Evolutionary conservation across 1,284 basidiomycete genomes (phyloP), one percentile per base, ranked within the genome.

Genomic region (Cronartium quercuum): DNA sequence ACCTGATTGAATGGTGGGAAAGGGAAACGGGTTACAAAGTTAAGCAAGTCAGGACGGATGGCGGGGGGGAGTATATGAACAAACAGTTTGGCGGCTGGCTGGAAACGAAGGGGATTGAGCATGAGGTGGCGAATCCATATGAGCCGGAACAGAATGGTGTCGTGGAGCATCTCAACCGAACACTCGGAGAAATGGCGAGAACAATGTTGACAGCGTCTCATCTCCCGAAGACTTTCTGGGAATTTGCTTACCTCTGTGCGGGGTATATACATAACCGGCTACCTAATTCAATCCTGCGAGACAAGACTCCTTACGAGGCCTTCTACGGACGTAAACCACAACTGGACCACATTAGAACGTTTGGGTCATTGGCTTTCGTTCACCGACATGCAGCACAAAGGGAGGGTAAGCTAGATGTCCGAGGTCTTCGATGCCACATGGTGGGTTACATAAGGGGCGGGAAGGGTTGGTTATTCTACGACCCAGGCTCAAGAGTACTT

Each of bases 81-180:
- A 47, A 21, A 0, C 13, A 21, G 10, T 51, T 63, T 34, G 9
- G n/a, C 12, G 10, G 24, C 13, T 60, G 44, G 34, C 40, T 44
- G 15, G 37, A 42, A 21, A 40, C 38, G 1, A 35, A 37, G 9
- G 76, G 76, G 6, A 66, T 77, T 35, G 12, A 57, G 0, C 63
- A 67, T 38, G 51, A 70, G 38, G 24, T 24, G 1, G 42, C 57
- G 1, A 62, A 66, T 18, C 65, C 74, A 0, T 76, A 71, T 51
- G 41, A 38, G 18, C 73, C 70, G 57, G 38, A 68, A 18, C 76
- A 77, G 40, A 77, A 76, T 41, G 69, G 75, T 2, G 21, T 71
- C 4, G 29, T 62, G 4, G 69, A 77, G 21, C 64, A 44, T 4
- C 35, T 42, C 4, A 71, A 66, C 34, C n/a, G 60, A 6, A 68